phyloP scores from a whole-genome alignment of 139 green algal genomes.

The Spirogloea muscicola region DNA sequence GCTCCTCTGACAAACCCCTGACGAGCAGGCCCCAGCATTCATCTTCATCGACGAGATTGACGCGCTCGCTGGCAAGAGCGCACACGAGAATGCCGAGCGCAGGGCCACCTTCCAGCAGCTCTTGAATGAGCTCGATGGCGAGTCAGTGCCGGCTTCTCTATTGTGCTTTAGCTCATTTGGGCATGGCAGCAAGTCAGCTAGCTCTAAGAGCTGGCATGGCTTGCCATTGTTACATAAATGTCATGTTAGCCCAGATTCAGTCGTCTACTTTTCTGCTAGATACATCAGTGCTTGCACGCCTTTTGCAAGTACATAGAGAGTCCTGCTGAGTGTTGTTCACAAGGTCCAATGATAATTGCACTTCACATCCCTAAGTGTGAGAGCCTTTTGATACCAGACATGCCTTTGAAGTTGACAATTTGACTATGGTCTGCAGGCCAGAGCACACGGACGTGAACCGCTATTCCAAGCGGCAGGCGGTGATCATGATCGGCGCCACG shows the following conservation, averaged over 20 bases:
- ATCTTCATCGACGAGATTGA: slow-evolving; percentile 99
- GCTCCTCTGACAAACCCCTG: not conserved
- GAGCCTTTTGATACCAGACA: not conserved
- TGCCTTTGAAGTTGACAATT: not conserved
- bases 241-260: not conserved
- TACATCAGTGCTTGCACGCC: not conserved
- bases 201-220: not conserved
- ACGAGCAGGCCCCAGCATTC: slow-evolving; percentile 61
- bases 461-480: not conserved
- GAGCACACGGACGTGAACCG: slow-evolving; percentile 11
- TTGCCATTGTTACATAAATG: not conserved
- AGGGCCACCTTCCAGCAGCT: not conserved
- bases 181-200: not conserved
- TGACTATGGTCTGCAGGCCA: not conserved
- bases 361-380: not conserved
- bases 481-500: slow-evolving; percentile 45
- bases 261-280: not conserved
- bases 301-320: not conserved
- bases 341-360: not conserved
- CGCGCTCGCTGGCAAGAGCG: slow-evolving; percentile 68
- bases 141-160: slow-evolving; percentile 1
- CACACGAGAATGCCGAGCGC: slow-evolving; percentile 40
- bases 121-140: slow-evolving; percentile 1
- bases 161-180: no score
- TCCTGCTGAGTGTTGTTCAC: not conserved